Percentiles rank a stretch among this genome's conserved stretches.
Conservation (phyloP, 768 basidiomycete genomes). For the Imleria badia region DNA sequence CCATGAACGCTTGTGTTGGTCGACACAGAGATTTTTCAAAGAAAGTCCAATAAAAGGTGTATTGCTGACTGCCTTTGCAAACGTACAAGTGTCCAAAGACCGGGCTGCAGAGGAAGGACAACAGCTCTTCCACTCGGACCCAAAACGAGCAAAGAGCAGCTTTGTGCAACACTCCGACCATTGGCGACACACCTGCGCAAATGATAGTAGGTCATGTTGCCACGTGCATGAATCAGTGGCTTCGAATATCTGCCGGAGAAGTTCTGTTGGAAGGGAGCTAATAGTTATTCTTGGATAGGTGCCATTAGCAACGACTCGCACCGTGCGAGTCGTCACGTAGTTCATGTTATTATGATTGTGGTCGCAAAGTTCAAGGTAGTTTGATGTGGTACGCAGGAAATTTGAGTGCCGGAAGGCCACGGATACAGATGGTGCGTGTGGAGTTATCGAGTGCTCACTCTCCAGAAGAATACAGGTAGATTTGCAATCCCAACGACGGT, state of each 20-base stretch:
- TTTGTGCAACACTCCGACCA: slow-evolving; percentile 1
- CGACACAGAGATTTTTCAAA: background rate
- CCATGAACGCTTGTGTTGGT: background rate
- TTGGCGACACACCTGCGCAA: slow-evolving; percentile 6
- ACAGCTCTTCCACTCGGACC: background rate
- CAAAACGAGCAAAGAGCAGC: background rate
- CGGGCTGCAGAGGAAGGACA: background rate
- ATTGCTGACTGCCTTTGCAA: background rate
- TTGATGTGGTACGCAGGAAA: too few species aligned
- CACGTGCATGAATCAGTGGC: background rate
- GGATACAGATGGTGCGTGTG: background rate
- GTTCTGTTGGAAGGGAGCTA: background rate
- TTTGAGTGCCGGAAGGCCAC: too few species aligned
- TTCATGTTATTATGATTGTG: too few species aligned
- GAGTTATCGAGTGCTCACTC: background rate
- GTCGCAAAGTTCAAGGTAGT: too few species aligned
- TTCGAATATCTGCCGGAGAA: slow-evolving; percentile 1
- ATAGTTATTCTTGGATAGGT: background rate
- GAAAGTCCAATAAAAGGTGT: background rate
- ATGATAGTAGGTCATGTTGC: slow-evolving; percentile 2
- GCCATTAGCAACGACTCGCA: background rate
- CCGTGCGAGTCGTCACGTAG: too few species aligned
- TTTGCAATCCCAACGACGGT: background rate
- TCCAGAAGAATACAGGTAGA: background rate
- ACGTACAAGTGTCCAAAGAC: background rate